Evolutionary conservation across 2,329 filamentous ascomycete genomes (phyloP), one percentile per base, ranked within the genome.

Genomic region (Onygena corvina): DNA sequence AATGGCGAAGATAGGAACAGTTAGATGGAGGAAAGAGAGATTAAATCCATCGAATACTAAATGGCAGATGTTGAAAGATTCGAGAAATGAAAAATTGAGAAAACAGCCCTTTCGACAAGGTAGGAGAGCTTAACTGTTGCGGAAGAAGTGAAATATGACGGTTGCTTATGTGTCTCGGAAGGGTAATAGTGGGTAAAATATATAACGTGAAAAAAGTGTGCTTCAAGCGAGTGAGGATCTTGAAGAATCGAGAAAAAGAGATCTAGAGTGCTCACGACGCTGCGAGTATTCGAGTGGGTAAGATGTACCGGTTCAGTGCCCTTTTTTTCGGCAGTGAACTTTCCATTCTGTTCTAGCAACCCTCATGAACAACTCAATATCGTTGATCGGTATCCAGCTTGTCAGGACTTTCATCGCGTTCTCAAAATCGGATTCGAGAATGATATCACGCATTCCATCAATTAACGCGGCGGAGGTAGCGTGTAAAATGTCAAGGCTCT

Each of bases 351-450:
- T 81, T 61, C 83, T 83, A 21, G 87, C 81, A 51, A 95, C 86
- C 59, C 82, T 83, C 86, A 98, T 94, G 59, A 98, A 75, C 51
- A 94, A 68, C 63, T 96, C 88, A 61, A 94, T 87, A 60, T 98
- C 90, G 67, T 87, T 87, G 64, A 98, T 83, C 16, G 90, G 88
- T 38, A 96, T 83, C 80, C 86, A 94, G 50, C 84, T 88, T 25
- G 92, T 96, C 54, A 98, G 73, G 5, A 89, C 84, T 70, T 95
- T 96, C 92, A 98, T 98, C 42, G 85, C 85, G 60, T 93, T 94
- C 65, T 98, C 92, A 65, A 96, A 98, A 64, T 98, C 92, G 14
- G 86, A 87, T 59, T 93, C 88, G 4, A 95, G 72, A 27, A 98
- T 74, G 47, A 94, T 86, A 54, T 94, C 86, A 31, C 86, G 76